A percentile compares a stretch with the other conserved stretches of the same genome.
These are phyloP conservation scores for Sarocladium oryzae DNA, from an alignment of 2,329 filamentous ascomycete genomes.

Conservation along the genomic window DNA sequence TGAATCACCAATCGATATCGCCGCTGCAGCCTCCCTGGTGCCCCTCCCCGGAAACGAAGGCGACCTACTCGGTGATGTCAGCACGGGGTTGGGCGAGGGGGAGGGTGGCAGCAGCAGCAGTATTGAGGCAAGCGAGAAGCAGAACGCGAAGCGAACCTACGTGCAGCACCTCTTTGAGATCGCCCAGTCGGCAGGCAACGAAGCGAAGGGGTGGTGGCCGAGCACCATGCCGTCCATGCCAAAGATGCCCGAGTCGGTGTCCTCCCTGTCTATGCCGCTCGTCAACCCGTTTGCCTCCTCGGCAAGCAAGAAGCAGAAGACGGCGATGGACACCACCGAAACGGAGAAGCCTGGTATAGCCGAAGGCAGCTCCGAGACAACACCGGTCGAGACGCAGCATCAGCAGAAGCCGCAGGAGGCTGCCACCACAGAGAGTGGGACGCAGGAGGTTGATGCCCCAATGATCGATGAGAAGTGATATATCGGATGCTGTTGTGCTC, in stretches of 20 bases:
- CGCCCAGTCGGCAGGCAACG: conserved; percentile 42
- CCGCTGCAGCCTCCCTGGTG: conserved; percentile 43
- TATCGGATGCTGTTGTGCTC: conserved; percentile 1
- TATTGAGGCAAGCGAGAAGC: conserved; percentile 19
- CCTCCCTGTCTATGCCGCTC: conserved; percentile 5
- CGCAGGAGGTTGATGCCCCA: background rate
- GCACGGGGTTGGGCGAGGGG: conserved; percentile 19
- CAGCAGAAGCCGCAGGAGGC: too few species aligned
- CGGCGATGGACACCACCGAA: too few species aligned
- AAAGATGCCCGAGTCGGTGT: conserved; percentile 22
- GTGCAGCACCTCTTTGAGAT: conserved; percentile 43
- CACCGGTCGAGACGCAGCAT: background rate
- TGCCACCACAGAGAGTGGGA: background rate
- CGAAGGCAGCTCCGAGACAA: background rate
- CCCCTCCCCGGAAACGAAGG: conserved; percentile 37
- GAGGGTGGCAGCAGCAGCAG: conserved; percentile 26
- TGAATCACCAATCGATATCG: conserved; percentile 45
- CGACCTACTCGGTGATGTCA: conserved; percentile 22
- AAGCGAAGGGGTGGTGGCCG: conserved; percentile 39
- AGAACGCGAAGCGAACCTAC: conserved; percentile 31
- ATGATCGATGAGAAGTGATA: conserved; percentile 3
- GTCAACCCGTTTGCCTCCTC: conserved; percentile 4
- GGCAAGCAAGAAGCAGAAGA: conserved; percentile 9
- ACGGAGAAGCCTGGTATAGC: too few species aligned
- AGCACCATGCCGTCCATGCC: conserved; percentile 33